phyloP scores from a whole-genome alignment of 192 early-diverging fungal genomes.

The Spizellomyces sp. region DNA sequence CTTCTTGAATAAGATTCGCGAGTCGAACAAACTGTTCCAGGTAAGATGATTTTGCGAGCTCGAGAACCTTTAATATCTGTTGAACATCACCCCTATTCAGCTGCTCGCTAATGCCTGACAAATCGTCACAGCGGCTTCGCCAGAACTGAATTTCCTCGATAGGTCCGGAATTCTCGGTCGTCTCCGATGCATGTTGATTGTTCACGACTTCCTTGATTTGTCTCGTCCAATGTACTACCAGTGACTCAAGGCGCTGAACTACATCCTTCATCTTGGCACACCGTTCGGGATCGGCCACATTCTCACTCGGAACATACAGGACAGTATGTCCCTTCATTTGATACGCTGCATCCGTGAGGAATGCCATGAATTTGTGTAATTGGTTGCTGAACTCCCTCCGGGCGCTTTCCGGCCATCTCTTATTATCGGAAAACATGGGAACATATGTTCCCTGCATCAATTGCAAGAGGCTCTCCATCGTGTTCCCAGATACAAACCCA shows the following conservation, averaged over 20 bases:
- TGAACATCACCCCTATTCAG: constrained; percentile 57
- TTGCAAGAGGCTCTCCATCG: constrained; percentile 55
- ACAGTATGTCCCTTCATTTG: constrained; percentile 66
- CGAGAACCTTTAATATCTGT: constrained; percentile 53
- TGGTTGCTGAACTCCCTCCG: constrained; percentile 62
- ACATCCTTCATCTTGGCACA: constrained; percentile 57
- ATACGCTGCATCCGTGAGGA: constrained; percentile 60
- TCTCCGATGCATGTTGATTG: constrained; percentile 60
- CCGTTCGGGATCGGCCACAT: constrained; percentile 40
- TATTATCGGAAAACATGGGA: constrained; percentile 62
- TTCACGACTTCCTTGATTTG: constrained; percentile 72
- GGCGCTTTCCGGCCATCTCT: constrained; percentile 63
- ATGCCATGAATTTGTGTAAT: constrained; percentile 67
- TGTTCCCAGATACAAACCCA: constrained; percentile 48
- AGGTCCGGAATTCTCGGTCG: constrained; percentile 62
- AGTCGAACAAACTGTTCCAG: constrained; percentile 63
- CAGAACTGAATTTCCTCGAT: constrained; percentile 69
- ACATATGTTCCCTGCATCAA: constrained; percentile 63
- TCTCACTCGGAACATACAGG: constrained; percentile 59
- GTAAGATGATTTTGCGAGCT: constrained; percentile 60
- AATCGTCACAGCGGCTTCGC: constrained; percentile 60
- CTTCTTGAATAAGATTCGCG: constrained; percentile 65
- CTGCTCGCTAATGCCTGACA: constrained; percentile 65
- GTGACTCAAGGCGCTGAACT: constrained; percentile 58
- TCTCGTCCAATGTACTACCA: constrained; percentile 65